Evolutionary conservation across 176 grass and related monocot genomes (phyloP).

Genomic region (Typha latifolia): DNA sequence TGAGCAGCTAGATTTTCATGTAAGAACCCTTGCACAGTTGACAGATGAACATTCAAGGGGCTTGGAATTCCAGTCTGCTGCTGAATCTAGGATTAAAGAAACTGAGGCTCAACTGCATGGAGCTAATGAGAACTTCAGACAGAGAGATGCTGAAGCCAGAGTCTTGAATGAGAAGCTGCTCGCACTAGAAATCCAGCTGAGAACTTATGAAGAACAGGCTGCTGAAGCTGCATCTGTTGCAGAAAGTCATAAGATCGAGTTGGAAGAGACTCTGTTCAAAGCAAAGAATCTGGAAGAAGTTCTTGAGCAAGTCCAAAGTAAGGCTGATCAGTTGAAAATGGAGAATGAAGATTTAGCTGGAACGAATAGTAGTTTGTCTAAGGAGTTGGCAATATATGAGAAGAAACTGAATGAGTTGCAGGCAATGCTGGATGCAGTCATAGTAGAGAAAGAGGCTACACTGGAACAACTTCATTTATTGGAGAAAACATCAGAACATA

Average conservation of each 20-base stretch:
- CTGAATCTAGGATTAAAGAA: conserved; percentile 14
- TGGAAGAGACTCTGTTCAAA: conserved; percentile 35
- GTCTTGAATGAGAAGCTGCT: conserved; percentile 28
- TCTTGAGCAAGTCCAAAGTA: conserved; percentile 33
- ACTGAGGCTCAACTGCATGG: conserved; percentile 15
- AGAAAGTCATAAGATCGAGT: conserved; percentile 36
- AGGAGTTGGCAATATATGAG: conserved; percentile 42
- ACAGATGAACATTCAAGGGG: conserved; percentile 9
- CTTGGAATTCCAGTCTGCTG: conserved; percentile 11
- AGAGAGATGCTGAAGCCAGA: conserved; percentile 10
- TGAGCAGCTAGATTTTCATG: conserved; percentile 17
- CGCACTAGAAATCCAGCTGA: conserved; percentile 64
- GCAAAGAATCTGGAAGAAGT: conserved; percentile 37
- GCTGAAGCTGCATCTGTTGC: conserved; percentile 41
- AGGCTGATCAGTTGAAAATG: conserved; percentile 29
- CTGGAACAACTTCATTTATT: conserved; percentile 34
- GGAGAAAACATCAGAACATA: conserved; percentile 37
- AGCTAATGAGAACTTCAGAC: conserved; percentile 10
- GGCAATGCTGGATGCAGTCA: conserved; percentile 27
- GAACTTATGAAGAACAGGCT: conserved; percentile 56
- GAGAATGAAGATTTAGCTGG: conserved; percentile 56
- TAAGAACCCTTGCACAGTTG: conserved; percentile 1
- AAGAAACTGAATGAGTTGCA: conserved; percentile 71
- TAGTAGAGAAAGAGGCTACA: conserved; percentile 49
- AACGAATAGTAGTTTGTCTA: conserved; percentile 45